Percentiles rank a stretch among this genome's conserved stretches.
These are phyloP conservation scores for Groenewaldozyma auringiensis DNA, from an alignment of 1,139 yeast genomes.

Conservation along the genomic window DNA sequence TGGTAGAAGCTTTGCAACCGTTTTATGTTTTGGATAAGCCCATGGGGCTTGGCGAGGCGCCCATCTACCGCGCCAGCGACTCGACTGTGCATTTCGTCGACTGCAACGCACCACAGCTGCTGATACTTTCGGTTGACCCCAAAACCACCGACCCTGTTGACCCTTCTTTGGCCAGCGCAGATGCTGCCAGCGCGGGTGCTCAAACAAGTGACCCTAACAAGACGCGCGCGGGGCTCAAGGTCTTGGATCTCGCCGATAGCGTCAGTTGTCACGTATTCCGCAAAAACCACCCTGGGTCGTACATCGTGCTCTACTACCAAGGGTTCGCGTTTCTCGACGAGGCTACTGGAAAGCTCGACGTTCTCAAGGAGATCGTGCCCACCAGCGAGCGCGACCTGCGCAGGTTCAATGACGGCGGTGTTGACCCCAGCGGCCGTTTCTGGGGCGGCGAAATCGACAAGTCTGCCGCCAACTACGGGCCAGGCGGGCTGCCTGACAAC, in stretches of 20 bases:
- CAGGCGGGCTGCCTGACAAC: conserved; percentile 13
- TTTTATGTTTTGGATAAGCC: conserved; percentile 16
- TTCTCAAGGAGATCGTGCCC: conserved; percentile 25
- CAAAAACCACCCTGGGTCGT: conserved; percentile 20
- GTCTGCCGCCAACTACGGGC: conserved; percentile 23
- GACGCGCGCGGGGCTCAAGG: conserved; percentile 18
- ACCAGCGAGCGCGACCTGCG: conserved; percentile 16
- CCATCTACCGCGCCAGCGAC: conserved; percentile 22
- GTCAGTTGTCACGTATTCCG: conserved; percentile 25
- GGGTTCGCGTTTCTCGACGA: conserved; percentile 28
- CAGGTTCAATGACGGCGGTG: conserved; percentile 28
- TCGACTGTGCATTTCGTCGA: conserved; percentile 26
- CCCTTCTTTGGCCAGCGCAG: conserved; percentile 8
- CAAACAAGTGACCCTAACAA: conserved; percentile 11
- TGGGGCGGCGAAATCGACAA: conserved; percentile 26
- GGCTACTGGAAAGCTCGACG: conserved; percentile 25
- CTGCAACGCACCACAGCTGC: conserved; percentile 14
- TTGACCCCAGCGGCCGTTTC: conserved; percentile 30
- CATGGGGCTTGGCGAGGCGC: conserved; percentile 23
- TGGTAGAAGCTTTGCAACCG: neutral
- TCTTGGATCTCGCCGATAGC: conserved; percentile 22
- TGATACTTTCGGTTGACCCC: conserved; percentile 6
- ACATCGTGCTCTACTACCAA: conserved; percentile 24
- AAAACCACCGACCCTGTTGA: conserved; percentile 17
- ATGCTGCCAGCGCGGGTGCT: conserved; percentile 8